Percentiles rank a stretch among this genome's conserved stretches.
These are phyloP conservation scores for Diophrys sp. DNA, from an alignment of 73 alveolate species.

Conservation along the genomic window DNA sequence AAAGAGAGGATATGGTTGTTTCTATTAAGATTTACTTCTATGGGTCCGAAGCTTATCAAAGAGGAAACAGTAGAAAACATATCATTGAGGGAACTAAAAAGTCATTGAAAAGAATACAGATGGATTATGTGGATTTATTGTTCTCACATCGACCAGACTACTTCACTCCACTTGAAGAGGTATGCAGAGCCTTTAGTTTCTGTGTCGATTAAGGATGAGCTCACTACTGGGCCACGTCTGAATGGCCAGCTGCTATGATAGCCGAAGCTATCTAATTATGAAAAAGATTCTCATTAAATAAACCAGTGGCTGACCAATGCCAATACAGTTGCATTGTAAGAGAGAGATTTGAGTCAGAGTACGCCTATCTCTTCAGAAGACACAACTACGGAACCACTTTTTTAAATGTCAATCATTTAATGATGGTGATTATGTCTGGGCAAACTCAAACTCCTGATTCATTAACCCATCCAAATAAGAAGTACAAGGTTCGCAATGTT, in stretches of 20 bases:
- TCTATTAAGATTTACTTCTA: slow-evolving; percentile 36
- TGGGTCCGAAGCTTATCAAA: slow-evolving; percentile 25
- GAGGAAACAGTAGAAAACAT: slow-evolving; percentile 81
- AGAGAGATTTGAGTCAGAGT: slow-evolving; percentile 80
- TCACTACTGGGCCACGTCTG: slow-evolving; percentile 97
- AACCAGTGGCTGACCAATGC: slow-evolving; percentile 93
- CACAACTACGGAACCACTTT: too few relatives aligned
- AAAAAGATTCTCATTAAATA: slow-evolving; percentile 62
- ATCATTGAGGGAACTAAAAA: slow-evolving; percentile 78
- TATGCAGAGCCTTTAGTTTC: slow-evolving; percentile 86
- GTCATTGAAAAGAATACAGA: slow-evolving; percentile 76
- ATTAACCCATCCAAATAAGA: too few relatives aligned
- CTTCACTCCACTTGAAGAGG: slow-evolving; percentile 90
- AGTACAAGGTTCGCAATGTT: too few relatives aligned
- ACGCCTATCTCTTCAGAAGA: slow-evolving; percentile 59
- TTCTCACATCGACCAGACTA: slow-evolving; percentile 91
- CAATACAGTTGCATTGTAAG: slow-evolving; percentile 82
- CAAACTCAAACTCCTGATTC: too few relatives aligned
- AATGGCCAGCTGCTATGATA: slow-evolving; percentile 84
- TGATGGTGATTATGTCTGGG: too few relatives aligned
- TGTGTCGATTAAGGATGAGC: too few relatives aligned
- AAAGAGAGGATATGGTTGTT: slow-evolving; percentile 46
- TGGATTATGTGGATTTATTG: slow-evolving; percentile 88
- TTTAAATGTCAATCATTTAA: too few relatives aligned
- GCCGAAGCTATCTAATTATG: slow-evolving; percentile 76